phyloP scores from a whole-genome alignment of 768 basidiomycete genomes.

The Cyclocybe aegerita region DNA sequence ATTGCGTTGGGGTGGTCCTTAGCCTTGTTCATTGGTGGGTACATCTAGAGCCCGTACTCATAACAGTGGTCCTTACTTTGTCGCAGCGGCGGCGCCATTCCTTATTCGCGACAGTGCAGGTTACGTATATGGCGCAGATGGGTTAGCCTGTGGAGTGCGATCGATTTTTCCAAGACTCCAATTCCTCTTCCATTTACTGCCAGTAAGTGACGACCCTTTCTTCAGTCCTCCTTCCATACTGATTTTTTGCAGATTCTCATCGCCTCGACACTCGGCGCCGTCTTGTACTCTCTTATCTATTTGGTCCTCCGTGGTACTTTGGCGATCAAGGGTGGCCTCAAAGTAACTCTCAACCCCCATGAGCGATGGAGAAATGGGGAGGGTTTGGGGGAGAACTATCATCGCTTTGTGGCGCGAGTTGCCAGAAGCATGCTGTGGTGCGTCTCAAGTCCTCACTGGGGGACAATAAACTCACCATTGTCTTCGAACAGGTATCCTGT shows the following conservation, averaged over 20 bases:
- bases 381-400: slow-evolving; percentile 46
- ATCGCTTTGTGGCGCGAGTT: slow-evolving; percentile 59
- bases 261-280: slow-evolving; percentile 50
- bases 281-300: slow-evolving; percentile 62
- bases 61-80: not conserved
- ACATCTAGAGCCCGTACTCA: not conserved
- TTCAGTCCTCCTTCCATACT: not conserved
- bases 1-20: slow-evolving; percentile 55
- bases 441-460: slow-evolving; percentile 15
- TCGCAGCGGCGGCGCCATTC: slow-evolving; percentile 36
- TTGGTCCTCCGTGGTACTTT: slow-evolving; percentile 60
- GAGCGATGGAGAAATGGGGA: slow-evolving; percentile 39
- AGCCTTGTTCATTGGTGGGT: slow-evolving; percentile 50
- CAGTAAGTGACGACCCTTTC: slow-evolving; percentile 38
- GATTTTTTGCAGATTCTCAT: slow-evolving; percentile 48
- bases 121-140: slow-evolving; percentile 49
- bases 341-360: slow-evolving; percentile 46
- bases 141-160: slow-evolving; percentile 53
- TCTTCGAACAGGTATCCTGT: slow-evolving; percentile 51
- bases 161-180: slow-evolving; percentile 36
- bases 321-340: slow-evolving; percentile 48
- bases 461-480: slow-evolving; percentile 7
- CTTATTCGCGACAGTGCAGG: slow-evolving; percentile 25
- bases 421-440: slow-evolving; percentile 73
- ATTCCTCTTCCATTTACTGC: slow-evolving; percentile 59